Base-by-base conservation (phyloP, 2,329 filamentous ascomycete species). In the Xylariales sp. region DNA sequence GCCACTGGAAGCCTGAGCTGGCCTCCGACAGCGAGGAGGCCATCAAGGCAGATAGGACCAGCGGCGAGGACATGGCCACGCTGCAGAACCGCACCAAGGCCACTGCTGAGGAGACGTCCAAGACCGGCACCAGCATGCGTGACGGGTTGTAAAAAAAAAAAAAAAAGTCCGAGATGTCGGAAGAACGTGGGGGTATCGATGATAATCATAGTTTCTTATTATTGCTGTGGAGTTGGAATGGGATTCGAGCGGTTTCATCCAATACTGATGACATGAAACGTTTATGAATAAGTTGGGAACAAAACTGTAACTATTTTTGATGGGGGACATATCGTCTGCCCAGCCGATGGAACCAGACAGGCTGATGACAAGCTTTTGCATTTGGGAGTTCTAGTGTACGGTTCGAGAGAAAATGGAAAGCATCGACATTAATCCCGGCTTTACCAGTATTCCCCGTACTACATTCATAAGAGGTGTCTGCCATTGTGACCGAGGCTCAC, bases 21-120 rank as follows among this genome's bases (percentile, higher is more conserved):
- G 92, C 93, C 3, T 92, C 89, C 57, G 89, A 93, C 80, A 92
- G 90, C 80, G 93, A 97, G 83, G 91, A 92, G 78, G 88, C 88
- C 73, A 85, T 96, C 80, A 90, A 87, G 82, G 91, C 89, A 48
- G 91, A 91, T 77, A 87, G 87, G 0, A 66, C 70, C 67, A 45
- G 83, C 66, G 8, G 55, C 5, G 79, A 83, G 57, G 79, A 84
- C 70, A 80, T 87, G 48, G 69, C 81, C 69, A 75, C 80, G 60
- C 75, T 91, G 78, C 86, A 90, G 81, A 82, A 90, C 76, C 82
- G 85, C 77, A 90, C 89, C 34, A 88, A 88, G 81, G 74, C 78
- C 68, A 73, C 82, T 56, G 83, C 86, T 61, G 81, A 86, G 77
- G 82, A 87, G 77, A 82, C 75, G 56, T 69, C 69, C 68, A 85